Base-by-base conservation (phyloP, 148 eudicot genomes). In the Mesembryanthemum crystallinum region DNA sequence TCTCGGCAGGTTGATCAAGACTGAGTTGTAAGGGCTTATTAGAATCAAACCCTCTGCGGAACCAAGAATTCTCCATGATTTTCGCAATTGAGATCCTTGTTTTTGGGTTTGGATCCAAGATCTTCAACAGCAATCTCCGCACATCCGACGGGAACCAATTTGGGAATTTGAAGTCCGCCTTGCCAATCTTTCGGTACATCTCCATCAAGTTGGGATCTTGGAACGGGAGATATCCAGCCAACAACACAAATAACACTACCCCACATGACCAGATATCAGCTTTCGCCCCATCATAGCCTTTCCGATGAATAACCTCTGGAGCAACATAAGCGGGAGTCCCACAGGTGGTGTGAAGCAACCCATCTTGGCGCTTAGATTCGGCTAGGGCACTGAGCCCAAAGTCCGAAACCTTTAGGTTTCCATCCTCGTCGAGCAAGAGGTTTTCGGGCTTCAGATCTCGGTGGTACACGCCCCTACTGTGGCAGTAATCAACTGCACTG, bases 191-290 rank as follows among this genome's bases (percentile, higher is more conserved):
- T 78, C 78, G 67, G 64, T 86, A 86, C 86, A 86, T 86, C 67
- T 83, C 86, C 84, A 81, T 86, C 39, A 83, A 43, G 67, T 86
- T 86, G 0, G 86, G 61, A 70, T 83, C 86, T 24, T 80, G 85
- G 77, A 84, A 86, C 0, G 89, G 89, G 13, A 86, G 74, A 67
- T 77, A 80, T 21, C 89, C 87, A 4, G 87, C 87, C 78, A 86
- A 69, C 51, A 86, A 70, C 30, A 82, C 85, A 65, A 71, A 86
- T 69, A 86, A 84, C 69, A 86, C 51, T 5, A 86, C 87, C 28
- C 89, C 89, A 73, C 89, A 86, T 1, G 89, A 84, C 89, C 89
- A 86, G 17, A 84, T 80, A 82, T 86, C 89, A 30, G 87, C 81
- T 77, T 86, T 86, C 14, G 85, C 85, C 33, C 89, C 89, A 65